Evolutionary conservation across 495 filamentous ascomycete genomes (phyloP), one percentile per base, ranked within the genome.

Genomic region (Hapsidospora chrysogenum): DNA sequence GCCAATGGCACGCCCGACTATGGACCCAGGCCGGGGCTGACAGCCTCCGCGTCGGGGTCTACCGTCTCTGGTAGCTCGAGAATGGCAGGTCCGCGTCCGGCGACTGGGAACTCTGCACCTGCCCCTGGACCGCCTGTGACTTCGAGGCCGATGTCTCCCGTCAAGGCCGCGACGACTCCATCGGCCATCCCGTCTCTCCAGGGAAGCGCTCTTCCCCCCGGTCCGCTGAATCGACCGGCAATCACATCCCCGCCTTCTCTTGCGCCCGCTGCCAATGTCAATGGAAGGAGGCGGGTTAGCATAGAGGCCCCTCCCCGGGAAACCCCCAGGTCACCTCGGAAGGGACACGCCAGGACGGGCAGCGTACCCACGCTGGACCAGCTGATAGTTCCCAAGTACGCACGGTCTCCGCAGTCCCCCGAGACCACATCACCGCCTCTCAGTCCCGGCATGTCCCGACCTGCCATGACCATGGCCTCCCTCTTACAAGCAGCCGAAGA

Each of bases 1-100:
- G 68, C 78, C 57, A 68, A 76, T 49, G 59, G 70, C 29, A 52
- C 57, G 29, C 58, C 63, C 26, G 56, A 74, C 19, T 32, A 62
- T 26, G 38, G 44, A 29, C 36, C 43, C 4, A 16, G 43, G 4
- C 29, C 42, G 9, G 46, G 38, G 17, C 39, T 54, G 15, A 45
- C 40, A 29, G 17, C 53, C 40, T 29, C 44, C 29, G 32, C 40
- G 3, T 51, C 62, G 2, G 54, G 54, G 34, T 64, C 67, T 6
- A 49, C 47, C 1, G 48, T 58, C n/a, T 60, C 64, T 9, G 50
- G 48, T 9, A 41, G 56, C 21, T 59, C 62, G 3, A 63, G 51
- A 38, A 23, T 33, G 43, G 17, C 17, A 41, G 18, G 29, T 38
- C 15, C 19, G 4, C 42, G 36, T 16, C n/a, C 28, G 3, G 23